Base-by-base conservation (phyloP, 768 basidiomycete genomes). In the Cubamyces lactineus region DNA sequence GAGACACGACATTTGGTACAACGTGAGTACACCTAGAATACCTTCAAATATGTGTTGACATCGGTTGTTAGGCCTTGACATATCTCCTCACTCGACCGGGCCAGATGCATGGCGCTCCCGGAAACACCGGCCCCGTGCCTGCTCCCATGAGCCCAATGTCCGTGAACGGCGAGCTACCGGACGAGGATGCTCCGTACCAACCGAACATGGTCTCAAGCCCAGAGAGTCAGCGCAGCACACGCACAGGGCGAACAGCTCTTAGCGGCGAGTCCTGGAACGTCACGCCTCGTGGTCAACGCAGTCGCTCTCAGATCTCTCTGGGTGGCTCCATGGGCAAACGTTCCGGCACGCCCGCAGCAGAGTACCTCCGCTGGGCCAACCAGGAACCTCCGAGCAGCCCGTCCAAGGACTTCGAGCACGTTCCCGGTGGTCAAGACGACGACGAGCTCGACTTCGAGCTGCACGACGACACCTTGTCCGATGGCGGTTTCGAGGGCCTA, bases 1-100 rank as follows among this genome's bases (percentile, higher is more conserved):
- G 66, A 83, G 96, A 56, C 97, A 99, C 71, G 96, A 98, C 68
- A 94, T 98, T 63, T 99, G 97, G 97, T 79, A 94, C 55, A 91
- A 88, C 75, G 94, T 95, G 74, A 61, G 87, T 78, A 5, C 41
- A 43, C 65, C 53, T 64, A 30, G 7, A 51, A 62, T 60, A 24
- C 58, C 13, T 34, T 61, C 57, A 41, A 42, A 57, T 60, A 30
- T 21, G n/a, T 57, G 64, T 60, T 65, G 52, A 66, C 40, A 52
- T 49, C 30, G 43, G 55, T 19, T 61, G 26, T 50, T 56, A 98
- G 96, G 96, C 96, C 38, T 79, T 98, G 66, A 88, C 90, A 73
- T 98, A 97, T 70, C 85, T 98, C 34, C 80, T 97, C 38, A 84
- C 91, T 42, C 87, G 94, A 24, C 93, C 94, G 1, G 80, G 67